These are phyloP conservation scores for Calonectria pteridis DNA, from an alignment of 2,329 filamentous ascomycete species.

Conservation along the genomic window DNA sequence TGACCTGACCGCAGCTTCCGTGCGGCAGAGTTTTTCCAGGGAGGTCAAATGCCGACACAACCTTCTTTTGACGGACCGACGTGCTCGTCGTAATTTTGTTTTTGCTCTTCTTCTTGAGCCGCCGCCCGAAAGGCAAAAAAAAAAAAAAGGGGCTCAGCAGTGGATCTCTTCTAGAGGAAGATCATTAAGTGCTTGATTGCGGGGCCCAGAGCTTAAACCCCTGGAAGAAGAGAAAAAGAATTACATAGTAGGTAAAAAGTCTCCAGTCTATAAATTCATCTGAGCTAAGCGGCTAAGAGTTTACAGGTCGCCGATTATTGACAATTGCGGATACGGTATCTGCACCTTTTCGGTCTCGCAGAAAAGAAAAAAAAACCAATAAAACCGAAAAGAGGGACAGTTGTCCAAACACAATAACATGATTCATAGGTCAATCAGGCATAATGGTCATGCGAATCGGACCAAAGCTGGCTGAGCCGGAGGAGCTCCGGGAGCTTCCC, in stretches of 20 bases:
- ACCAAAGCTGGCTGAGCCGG: not conserved
- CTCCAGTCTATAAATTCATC: not conserved
- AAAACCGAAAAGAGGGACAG: not conserved
- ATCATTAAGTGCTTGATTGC: not conserved
- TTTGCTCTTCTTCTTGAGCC: not conserved
- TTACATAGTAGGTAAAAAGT: not conserved
- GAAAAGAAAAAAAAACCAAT: not conserved
- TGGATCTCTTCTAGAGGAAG: slow-evolving; percentile 7
- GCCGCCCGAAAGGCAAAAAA: not conserved
- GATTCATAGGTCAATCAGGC: slow-evolving; percentile 9
- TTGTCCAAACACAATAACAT: not conserved
- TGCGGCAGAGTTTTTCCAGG: not conserved
- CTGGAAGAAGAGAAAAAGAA: not conserved
- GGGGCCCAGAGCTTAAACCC: not conserved
- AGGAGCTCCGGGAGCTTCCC: slow-evolving; percentile 14
- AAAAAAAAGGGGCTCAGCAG: not conserved
- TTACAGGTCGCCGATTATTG: not conserved
- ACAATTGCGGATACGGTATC: not conserved
- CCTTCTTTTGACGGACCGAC: not conserved
- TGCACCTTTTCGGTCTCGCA: not conserved
- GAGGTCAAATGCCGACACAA: not conserved
- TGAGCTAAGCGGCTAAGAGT: not conserved
- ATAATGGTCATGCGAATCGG: slow-evolving; percentile 9
- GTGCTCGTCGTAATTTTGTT: not conserved
- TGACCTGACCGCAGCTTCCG: not conserved